Evolutionary conservation across 2,329 filamentous ascomycete species (phyloP).

Genomic region (Westerdykella aurantiaca): DNA sequence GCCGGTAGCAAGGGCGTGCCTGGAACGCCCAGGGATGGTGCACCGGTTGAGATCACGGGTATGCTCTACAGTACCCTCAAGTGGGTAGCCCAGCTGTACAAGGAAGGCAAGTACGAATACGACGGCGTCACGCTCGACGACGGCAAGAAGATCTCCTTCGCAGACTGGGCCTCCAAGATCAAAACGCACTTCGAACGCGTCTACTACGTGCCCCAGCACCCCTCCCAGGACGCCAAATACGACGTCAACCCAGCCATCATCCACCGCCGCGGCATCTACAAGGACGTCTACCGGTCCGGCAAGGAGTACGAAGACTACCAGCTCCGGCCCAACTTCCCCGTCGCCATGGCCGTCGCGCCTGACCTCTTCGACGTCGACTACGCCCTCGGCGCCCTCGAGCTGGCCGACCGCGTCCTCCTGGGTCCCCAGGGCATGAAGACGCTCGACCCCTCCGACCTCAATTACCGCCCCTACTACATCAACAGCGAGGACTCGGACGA

Average conservation of each 20-base stretch:
- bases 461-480: conserved; percentile 91
- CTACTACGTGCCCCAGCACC: conserved; percentile 73
- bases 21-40: conserved; percentile 93
- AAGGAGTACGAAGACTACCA: conserved; percentile 99
- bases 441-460: conserved; percentile 82
- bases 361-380: conserved; percentile 75
- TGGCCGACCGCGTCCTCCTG: conserved; percentile 72
- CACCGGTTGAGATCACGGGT: conserved; percentile 90
- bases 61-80: conserved; percentile 81
- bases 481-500: conserved; percentile 91
- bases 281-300: conserved; percentile 87
- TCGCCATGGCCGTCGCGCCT: conserved; percentile 91
- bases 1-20: conserved; percentile 90
- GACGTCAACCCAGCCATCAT: conserved; percentile 73
- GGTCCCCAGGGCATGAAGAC: conserved; percentile 95
- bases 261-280: conserved; percentile 95
- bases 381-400: conserved; percentile 70
- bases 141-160: conserved; percentile 60
- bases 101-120: conserved; percentile 66
- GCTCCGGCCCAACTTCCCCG: conserved; percentile 85
- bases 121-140: conserved; percentile 63
- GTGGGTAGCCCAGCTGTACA: conserved; percentile 68
- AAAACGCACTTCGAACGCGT: conserved; percentile 84
- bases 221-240: conserved; percentile 67
- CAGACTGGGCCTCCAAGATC: conserved; percentile 73